These are phyloP conservation scores for Aspergillus carbonarius DNA, from an alignment of 2,329 filamentous ascomycete genomes.

Conservation along the genomic window DNA sequence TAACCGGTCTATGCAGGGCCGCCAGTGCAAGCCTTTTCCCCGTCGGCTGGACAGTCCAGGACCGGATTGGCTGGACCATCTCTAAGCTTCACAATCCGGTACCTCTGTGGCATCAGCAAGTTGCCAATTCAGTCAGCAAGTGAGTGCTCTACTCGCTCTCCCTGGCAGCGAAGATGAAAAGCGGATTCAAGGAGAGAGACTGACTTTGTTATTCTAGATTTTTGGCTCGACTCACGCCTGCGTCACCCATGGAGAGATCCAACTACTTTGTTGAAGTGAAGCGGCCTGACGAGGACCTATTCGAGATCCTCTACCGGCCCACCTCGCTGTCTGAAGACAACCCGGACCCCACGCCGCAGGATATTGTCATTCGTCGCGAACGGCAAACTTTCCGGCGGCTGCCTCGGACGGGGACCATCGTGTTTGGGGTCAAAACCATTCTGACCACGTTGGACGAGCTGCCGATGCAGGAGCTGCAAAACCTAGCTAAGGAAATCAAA, in stretches of 20 bases:
- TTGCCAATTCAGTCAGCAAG: constrained; percentile 45
- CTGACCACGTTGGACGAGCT: constrained; percentile 45
- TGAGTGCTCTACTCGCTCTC: constrained; percentile 20
- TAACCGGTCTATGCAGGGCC: constrained; percentile 31
- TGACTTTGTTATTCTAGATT: constrained; percentile 35
- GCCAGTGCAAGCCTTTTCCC: constrained; percentile 56
- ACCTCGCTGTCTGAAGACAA: constrained; percentile 41
- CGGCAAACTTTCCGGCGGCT: constrained; percentile 52
- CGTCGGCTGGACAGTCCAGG: constrained; percentile 52
- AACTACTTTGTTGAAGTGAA: constrained; percentile 54
- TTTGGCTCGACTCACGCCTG: constrained; percentile 46
- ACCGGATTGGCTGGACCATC: constrained; percentile 52
- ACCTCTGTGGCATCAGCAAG: constrained; percentile 51
- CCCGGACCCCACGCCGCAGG: constrained; percentile 35
- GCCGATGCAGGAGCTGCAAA: constrained; percentile 41
- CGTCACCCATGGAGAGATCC: constrained; percentile 49
- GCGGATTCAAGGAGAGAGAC: not conserved
- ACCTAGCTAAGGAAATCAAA: constrained; percentile 44
- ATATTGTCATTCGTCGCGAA: constrained; percentile 51
- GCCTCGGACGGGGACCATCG: constrained; percentile 44
- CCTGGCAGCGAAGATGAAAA: not conserved
- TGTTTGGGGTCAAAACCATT: constrained; percentile 53
- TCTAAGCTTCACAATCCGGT: constrained; percentile 49
- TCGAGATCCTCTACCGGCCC: constrained; percentile 48
- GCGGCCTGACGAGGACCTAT: constrained; percentile 34